phyloP scores from a whole-genome alignment of 768 basidiomycete species.

The Lentinula detonsa region DNA sequence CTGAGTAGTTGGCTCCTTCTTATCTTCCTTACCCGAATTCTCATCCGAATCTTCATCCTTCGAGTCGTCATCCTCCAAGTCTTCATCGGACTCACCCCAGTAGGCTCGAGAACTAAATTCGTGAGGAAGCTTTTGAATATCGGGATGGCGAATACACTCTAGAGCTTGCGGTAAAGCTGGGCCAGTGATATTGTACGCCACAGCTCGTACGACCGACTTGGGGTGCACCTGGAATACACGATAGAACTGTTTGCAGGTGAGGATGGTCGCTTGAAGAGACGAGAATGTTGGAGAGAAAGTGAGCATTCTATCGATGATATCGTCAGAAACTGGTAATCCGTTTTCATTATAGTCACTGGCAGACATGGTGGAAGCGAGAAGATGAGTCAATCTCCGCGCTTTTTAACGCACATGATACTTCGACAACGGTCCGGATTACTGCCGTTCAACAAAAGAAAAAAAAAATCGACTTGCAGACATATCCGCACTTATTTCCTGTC shows the following conservation, averaged over 20 bases:
- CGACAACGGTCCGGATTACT: too few relatives aligned
- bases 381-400: too few relatives aligned
- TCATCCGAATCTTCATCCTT: neutral
- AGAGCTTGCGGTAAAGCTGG: conserved; percentile 24
- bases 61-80: neutral
- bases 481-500: too few relatives aligned
- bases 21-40: too few relatives aligned
- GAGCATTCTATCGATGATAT: conserved; percentile 25
- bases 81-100: neutral
- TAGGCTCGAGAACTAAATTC: neutral
- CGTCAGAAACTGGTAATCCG: conserved; percentile 19
- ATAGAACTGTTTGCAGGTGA: conserved; percentile 23
- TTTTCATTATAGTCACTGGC: neutral
- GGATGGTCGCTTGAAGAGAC: neutral
- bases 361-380: too few relatives aligned
- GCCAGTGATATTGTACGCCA: conserved; percentile 23
- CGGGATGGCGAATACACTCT: conserved; percentile 15
- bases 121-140: conserved; percentile 2
- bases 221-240: conserved; percentile 21
- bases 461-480: too few relatives aligned
- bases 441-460: too few relatives aligned
- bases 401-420: too few relatives aligned
- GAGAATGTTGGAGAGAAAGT: conserved; percentile 19
- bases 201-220: conserved; percentile 21
- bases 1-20: too few relatives aligned